These are phyloP conservation scores for Colletotrichum sp. DNA, from an alignment of 2,329 filamentous ascomycete species.

Conservation along the genomic window DNA sequence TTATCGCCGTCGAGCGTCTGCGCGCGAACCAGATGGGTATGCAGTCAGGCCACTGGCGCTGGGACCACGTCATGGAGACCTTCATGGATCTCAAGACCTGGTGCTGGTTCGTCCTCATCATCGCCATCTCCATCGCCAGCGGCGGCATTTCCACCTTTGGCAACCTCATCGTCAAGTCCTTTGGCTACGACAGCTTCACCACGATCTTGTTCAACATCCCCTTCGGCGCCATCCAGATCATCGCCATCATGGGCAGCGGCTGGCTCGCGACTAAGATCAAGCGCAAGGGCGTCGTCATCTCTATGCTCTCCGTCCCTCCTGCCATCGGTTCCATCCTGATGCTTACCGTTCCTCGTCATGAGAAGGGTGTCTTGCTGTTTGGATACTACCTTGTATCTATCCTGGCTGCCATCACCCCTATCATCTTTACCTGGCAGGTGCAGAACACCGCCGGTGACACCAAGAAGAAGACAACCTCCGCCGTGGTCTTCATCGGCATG, in stretches of 20 bases:
- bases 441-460: conserved; percentile 72
- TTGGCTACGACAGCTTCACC: conserved; percentile 57
- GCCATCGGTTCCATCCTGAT: conserved; percentile 49
- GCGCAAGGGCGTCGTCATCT: conserved; percentile 48
- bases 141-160: conserved; percentile 63
- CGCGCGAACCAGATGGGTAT: conserved; percentile 50
- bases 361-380: conserved; percentile 53
- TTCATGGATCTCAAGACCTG: conserved; percentile 39
- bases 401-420: conserved; percentile 45
- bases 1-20: conserved; percentile 60
- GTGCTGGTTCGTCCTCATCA: conserved; percentile 43
- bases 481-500: conserved; percentile 67
- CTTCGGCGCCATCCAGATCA: conserved; percentile 61
- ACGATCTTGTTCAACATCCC: conserved; percentile 64
- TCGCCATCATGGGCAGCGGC: conserved; percentile 61
- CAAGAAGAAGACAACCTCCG: conserved; percentile 70
- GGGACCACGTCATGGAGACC: conserved; percentile 39
- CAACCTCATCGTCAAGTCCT: conserved; percentile 58
- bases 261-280: conserved; percentile 45
- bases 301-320: conserved; percentile 39
- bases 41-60: conserved; percentile 35
- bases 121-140: conserved; percentile 56
- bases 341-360: conserved; percentile 47
- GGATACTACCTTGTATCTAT: conserved; percentile 50
- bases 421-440: conserved; percentile 65